phyloP scores from a whole-genome alignment of 768 basidiomycete genomes.

The Pisolithus orientalis region DNA sequence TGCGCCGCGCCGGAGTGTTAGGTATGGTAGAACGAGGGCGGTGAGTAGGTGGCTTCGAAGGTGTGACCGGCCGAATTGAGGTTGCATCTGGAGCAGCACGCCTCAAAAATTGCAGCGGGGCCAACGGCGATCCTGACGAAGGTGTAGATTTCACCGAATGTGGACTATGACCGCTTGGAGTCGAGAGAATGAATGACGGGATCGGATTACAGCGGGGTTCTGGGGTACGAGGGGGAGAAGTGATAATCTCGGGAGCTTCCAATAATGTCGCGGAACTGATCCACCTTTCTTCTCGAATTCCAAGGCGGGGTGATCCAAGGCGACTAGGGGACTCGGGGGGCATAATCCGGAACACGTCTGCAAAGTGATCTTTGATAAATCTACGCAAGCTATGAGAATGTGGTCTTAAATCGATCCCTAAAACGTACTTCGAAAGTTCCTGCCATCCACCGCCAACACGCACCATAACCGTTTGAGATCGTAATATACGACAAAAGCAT shows the following conservation, averaged over 20 bases:
- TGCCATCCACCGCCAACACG: conserved; percentile 94
- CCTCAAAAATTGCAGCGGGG: conserved; percentile 80
- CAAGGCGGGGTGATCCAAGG: conserved; percentile 33
- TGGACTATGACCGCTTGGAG: conserved; percentile 41
- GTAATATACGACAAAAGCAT: conserved; percentile 87
- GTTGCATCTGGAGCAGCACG: conserved; percentile 60
- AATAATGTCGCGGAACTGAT: conserved; percentile 72
- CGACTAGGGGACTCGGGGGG: conserved; percentile 55
- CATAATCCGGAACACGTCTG: conserved; percentile 71
- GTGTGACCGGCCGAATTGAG: conserved; percentile 52
- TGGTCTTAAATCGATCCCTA: not conserved
- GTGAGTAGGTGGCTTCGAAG: conserved; percentile 52
- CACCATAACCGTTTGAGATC: conserved; percentile 93
- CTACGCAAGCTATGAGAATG: conserved; percentile 32
- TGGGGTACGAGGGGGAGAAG: conserved; percentile 51
- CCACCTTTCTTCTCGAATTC: conserved; percentile 67
- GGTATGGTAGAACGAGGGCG: conserved; percentile 36
- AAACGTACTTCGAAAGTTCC: conserved; percentile 78
- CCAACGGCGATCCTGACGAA: conserved; percentile 65
- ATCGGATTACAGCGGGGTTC: conserved; percentile 52
- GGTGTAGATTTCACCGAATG: conserved; percentile 46
- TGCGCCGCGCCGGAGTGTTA: conserved; percentile 44
- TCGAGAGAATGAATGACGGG: conserved; percentile 63
- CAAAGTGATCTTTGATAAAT: conserved; percentile 83
- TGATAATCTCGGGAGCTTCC: conserved; percentile 42